A percentile compares a stretch with the other conserved stretches of the same genome.
Conservation (phyloP, 1,284 basidiomycete species). For the Agaricales sp. region DNA sequence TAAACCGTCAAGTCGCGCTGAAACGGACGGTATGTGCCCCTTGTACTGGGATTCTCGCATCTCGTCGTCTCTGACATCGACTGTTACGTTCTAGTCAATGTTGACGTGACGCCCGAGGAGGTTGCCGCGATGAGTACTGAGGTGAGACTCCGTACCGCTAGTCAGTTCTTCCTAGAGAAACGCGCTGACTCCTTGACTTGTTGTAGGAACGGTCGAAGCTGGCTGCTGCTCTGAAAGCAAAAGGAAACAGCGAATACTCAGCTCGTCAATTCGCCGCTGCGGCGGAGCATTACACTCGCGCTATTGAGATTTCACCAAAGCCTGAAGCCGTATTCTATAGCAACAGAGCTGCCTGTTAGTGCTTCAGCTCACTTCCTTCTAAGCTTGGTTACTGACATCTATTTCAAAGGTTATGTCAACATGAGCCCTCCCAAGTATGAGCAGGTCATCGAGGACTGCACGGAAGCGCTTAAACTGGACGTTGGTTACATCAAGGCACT, state of each 20-base stretch:
- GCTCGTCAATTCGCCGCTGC: constrained; percentile 72
- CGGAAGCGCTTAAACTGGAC: constrained; percentile 83
- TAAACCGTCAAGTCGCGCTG: constrained; percentile 15
- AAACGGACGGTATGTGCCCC: constrained; percentile 13
- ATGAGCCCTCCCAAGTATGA: constrained; percentile 79
- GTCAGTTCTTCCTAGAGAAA: not conserved
- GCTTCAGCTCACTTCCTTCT: not conserved
- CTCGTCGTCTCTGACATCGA: constrained; percentile 6
- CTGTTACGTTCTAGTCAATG: constrained; percentile 11
- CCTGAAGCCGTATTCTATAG: constrained; percentile 94
- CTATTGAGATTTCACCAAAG: constrained; percentile 77
- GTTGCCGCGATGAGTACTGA: constrained; percentile 47
- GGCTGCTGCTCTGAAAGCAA: constrained; percentile 77
- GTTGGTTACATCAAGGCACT: constrained; percentile 89
- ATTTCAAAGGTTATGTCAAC: constrained; percentile 75
- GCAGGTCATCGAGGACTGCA: constrained; percentile 85
- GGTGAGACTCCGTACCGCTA: constrained; percentile 30
- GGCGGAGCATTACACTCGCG: constrained; percentile 82
- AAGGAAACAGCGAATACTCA: constrained; percentile 87
- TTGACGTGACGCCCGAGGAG: constrained; percentile 39
- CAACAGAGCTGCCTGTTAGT: constrained; percentile 92
- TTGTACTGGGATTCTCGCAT: constrained; percentile 6
- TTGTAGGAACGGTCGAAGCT: constrained; percentile 63
- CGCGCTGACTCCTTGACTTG: too few relatives aligned
- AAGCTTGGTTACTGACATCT: constrained; percentile 3